A percentile compares a stretch with the other conserved stretches of the same genome.
Evolutionary conservation across 495 filamentous ascomycete genomes (phyloP).

Genomic region (Aspergillus nanangensis): DNA sequence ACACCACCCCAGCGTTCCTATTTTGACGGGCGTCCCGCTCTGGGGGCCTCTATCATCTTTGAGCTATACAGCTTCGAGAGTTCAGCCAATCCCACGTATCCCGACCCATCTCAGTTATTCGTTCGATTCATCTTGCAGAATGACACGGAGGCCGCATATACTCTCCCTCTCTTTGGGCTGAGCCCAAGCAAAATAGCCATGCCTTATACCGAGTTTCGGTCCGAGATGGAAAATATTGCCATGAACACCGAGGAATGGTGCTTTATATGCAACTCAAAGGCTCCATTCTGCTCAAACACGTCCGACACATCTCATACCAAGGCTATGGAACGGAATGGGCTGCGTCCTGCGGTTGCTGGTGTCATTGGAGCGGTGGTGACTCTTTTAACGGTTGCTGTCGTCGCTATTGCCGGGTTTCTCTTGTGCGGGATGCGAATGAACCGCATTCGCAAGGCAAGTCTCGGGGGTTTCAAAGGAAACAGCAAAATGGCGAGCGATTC

Average conservation of each 20-base stretch:
- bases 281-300: slow-evolving; percentile 53
- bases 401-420: slow-evolving; percentile 29
- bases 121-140: slow-evolving; percentile 79
- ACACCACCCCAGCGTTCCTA: slow-evolving; percentile 43
- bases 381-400: slow-evolving; percentile 26
- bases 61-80: slow-evolving; percentile 67
- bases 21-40: slow-evolving; percentile 67
- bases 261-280: slow-evolving; percentile 55
- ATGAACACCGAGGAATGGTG: slow-evolving; percentile 67
- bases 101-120: slow-evolving; percentile 51
- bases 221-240: slow-evolving; percentile 56
- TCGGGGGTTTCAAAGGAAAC: slow-evolving; percentile 46
- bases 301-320: slow-evolving; percentile 2
- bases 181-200: slow-evolving; percentile 45
- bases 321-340: slow-evolving; percentile 9
- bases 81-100: slow-evolving; percentile 39
- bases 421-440: slow-evolving; percentile 36
- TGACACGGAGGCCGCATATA: slow-evolving; percentile 54
- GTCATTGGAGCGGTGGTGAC: slow-evolving; percentile 48
- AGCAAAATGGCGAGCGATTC: slow-evolving; percentile 45
- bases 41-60: slow-evolving; percentile 64
- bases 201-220: slow-evolving; percentile 58
- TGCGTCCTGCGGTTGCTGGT: slow-evolving; percentile 46
- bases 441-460: slow-evolving; percentile 15
- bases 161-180: slow-evolving; percentile 64